Conservation (phyloP, 2,329 filamentous ascomycete species). For the Hypomyces perniciosus region DNA sequence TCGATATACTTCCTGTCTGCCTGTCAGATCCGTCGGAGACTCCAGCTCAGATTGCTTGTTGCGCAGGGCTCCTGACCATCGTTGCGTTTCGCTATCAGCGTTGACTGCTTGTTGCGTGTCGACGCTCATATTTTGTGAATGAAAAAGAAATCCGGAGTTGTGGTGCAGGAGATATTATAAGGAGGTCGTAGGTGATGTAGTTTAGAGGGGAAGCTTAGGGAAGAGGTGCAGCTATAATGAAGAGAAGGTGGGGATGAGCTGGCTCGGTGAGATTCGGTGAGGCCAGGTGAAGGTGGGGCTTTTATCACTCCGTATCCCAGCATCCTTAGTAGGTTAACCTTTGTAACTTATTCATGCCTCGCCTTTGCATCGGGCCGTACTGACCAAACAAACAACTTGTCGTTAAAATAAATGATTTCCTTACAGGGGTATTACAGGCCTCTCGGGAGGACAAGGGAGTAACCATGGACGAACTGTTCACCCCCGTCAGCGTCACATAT, state of each 20-base stretch:
- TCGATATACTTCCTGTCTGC: constrained; percentile 71
- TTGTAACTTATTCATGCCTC: no score
- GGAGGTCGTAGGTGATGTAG: neutral
- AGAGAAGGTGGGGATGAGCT: neutral
- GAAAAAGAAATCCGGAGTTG: neutral
- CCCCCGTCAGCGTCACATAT: constrained; percentile 48
- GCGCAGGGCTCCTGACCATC: constrained; percentile 27
- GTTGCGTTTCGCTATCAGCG: constrained; percentile 22
- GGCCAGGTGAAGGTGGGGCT: constrained; percentile 29
- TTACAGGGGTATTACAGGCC: neutral
- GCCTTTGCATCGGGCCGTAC: no score
- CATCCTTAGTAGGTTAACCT: no score
- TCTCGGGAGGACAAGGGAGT: neutral
- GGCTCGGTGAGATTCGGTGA: constrained; percentile 26
- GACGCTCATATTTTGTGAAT: constrained; percentile 20
- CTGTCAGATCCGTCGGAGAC: constrained; percentile 13
- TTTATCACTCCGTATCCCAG: neutral
- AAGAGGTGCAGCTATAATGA: neutral
- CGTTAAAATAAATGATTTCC: neutral
- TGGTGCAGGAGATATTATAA: neutral
- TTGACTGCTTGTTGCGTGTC: constrained; percentile 14
- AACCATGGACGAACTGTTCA: constrained; percentile 51
- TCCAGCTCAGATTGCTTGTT: neutral
- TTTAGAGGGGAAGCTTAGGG: neutral
- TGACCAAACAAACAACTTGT: no score